A percentile compares a stretch with the other conserved stretches of the same genome.
phyloP scores from a whole-genome alignment of 139 green algal genomes.

The Pseudopediastrum boryanum region DNA sequence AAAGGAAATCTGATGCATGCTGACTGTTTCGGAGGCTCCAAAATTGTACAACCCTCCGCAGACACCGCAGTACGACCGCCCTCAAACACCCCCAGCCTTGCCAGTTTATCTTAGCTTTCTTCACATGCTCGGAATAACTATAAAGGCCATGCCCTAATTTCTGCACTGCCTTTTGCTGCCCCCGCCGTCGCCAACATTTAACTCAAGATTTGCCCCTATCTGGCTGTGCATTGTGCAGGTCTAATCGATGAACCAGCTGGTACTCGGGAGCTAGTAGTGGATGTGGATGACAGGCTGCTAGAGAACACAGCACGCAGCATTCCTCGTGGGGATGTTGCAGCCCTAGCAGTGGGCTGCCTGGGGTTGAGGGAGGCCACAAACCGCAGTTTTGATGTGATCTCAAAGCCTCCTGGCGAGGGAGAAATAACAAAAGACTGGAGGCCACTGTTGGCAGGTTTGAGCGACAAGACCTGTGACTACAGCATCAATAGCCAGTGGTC shows the following conservation, averaged over 20 bases:
- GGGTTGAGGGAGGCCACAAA: constrained; percentile 24
- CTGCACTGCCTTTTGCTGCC: no score
- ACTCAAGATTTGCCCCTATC: no score
- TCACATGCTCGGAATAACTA: no score
- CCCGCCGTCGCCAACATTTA: no score
- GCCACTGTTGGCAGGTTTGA: not conserved
- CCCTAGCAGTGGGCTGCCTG: constrained; percentile 32
- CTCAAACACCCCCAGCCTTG: no score
- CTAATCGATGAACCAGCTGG: constrained; percentile 74
- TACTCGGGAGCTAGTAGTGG: constrained; percentile 68
- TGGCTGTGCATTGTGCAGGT: constrained; percentile 43
- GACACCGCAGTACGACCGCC: no score
- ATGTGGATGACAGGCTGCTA: constrained; percentile 83
- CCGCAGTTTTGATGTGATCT: constrained; percentile 30
- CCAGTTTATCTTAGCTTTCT: no score
- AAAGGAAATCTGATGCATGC: no score
- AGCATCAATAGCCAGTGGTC: constrained; percentile 52
- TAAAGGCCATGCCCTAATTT: no score
- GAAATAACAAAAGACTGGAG: not conserved
- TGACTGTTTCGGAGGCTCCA: no score
- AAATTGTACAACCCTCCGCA: no score
- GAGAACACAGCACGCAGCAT: constrained; percentile 55
- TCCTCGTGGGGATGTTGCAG: constrained; percentile 81
- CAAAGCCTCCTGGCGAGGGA: constrained; percentile 14
- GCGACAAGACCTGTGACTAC: constrained; percentile 52